Conservation (phyloP, 2,329 filamentous ascomycete genomes). For the Penicillium sp. region DNA sequence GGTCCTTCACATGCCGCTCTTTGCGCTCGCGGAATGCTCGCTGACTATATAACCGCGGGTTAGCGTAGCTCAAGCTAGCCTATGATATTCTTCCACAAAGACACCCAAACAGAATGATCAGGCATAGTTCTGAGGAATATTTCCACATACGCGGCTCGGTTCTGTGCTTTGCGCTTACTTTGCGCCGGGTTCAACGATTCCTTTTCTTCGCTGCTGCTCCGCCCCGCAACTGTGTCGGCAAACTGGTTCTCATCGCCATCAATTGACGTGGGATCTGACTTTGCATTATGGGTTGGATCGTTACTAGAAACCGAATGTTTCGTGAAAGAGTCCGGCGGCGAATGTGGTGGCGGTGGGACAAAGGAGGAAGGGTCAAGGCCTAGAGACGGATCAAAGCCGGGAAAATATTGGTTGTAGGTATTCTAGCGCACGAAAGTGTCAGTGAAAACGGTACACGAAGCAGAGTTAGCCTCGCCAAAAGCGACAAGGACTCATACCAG, state of each 20-base stretch:
- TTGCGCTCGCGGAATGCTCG: conserved; percentile 95
- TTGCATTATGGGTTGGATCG: conserved; percentile 20
- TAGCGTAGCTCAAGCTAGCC: no score
- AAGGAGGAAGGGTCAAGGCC: conserved; percentile 35
- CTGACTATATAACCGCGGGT: conserved; percentile 58
- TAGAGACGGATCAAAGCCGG: conserved; percentile 40
- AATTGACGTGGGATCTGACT: conserved; percentile 27
- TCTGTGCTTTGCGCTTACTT: conserved; percentile 66
- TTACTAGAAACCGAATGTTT: conserved; percentile 35
- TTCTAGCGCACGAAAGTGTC: conserved; percentile 26
- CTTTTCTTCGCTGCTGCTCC: conserved; percentile 56
- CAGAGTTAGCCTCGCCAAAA: background rate
- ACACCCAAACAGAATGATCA: no score
- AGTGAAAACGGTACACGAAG: no score
- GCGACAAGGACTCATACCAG: conserved; percentile 17
- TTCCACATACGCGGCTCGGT: conserved; percentile 64
- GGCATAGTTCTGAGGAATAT: background rate
- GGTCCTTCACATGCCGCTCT: conserved; percentile 87
- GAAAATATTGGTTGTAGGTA: conserved; percentile 38
- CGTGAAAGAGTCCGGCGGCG: conserved; percentile 37
- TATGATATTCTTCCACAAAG: no score
- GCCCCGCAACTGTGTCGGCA: conserved; percentile 30
- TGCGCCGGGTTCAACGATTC: conserved; percentile 54
- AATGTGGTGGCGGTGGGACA: conserved; percentile 34
- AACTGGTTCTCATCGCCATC: conserved; percentile 30